Percentiles rank a stretch among this genome's conserved stretches.
phyloP scores from a whole-genome alignment of 768 basidiomycete genomes.

The Mycena latifolia region DNA sequence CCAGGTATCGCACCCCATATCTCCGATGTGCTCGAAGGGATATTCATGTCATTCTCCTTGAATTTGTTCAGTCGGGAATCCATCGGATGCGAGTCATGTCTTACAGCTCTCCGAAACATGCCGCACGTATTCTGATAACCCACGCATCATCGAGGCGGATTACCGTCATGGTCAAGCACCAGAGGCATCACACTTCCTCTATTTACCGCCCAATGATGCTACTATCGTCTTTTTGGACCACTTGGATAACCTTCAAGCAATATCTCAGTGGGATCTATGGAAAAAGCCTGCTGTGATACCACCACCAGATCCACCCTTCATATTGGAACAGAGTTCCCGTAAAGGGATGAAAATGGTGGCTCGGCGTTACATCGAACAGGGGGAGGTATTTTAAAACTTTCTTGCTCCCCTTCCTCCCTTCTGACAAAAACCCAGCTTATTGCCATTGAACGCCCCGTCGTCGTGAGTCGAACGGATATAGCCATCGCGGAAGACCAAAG shows the following conservation, averaged over 20 bases:
- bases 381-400: not conserved
- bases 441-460: conserved; percentile 20
- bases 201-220: conserved; percentile 7
- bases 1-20: conserved; percentile 1
- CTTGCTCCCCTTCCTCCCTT: too few species aligned
- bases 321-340: conserved; percentile 16
- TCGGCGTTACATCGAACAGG: conserved; percentile 10
- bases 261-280: conserved; percentile 24
- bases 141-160: conserved; percentile 24
- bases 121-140: conserved; percentile 23
- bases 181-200: conserved; percentile 28
- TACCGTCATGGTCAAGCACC: conserved; percentile 19
- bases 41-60: not conserved
- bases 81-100: not conserved
- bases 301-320: conserved; percentile 3
- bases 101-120: conserved; percentile 24
- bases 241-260: conserved; percentile 16
- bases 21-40: not conserved
- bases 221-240: conserved; percentile 27
- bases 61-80: not conserved
- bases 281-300: not conserved
- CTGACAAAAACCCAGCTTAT: conserved; percentile 1
- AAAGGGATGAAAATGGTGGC: conserved; percentile 29
- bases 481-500: conserved; percentile 30
- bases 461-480: conserved; percentile 24